A percentile compares a stretch with the other conserved stretches of the same genome.
Conservation (phyloP, 1,284 basidiomycete species). For the Sparassis latifolia region DNA sequence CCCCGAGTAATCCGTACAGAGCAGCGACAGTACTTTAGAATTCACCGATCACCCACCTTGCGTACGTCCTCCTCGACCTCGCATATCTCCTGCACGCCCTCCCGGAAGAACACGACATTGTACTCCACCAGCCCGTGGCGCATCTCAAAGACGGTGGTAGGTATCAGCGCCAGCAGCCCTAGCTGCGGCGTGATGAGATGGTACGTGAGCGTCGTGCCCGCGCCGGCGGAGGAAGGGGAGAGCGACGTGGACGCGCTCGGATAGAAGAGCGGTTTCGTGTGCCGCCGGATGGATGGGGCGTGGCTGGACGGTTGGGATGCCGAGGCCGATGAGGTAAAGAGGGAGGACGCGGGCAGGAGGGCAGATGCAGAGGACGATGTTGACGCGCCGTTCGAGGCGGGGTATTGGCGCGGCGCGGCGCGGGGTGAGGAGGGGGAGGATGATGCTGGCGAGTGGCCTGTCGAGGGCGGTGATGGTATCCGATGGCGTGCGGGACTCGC, state of each 20-base stretch:
- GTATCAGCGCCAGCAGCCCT: conserved; percentile 77
- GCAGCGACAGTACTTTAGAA: neutral
- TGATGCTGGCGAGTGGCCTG: conserved; percentile 1
- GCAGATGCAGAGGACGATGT: conserved; percentile 10
- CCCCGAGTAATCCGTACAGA: neutral
- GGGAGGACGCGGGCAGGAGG: conserved; percentile 19
- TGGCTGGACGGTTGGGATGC: neutral
- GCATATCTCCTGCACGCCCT: conserved; percentile 73
- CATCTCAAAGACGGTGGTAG: conserved; percentile 73
- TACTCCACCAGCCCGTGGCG: conserved; percentile 85
- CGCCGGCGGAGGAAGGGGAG: conserved; percentile 50
- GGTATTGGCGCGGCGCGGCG: conserved; percentile 4
- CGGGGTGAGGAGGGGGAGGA: conserved; percentile 8
- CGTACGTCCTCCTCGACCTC: conserved; percentile 58
- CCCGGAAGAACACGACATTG: conserved; percentile 85
- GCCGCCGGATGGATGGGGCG: conserved; percentile 1
- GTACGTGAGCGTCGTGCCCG: conserved; percentile 75
- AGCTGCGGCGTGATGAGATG: conserved; percentile 81
- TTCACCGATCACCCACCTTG: conserved; percentile 4
- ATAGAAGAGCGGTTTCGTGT: conserved; percentile 33
- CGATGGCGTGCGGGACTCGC: conserved; percentile 20
- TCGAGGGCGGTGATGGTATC: conserved; percentile 4
- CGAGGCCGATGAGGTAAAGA: neutral
- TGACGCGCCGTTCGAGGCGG: neutral
- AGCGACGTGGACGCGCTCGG: conserved; percentile 52